A percentile compares a stretch with the other conserved stretches of the same genome.
Conservation (phyloP, 2,329 filamentous ascomycete genomes). For the Xylariaceae sp. region DNA sequence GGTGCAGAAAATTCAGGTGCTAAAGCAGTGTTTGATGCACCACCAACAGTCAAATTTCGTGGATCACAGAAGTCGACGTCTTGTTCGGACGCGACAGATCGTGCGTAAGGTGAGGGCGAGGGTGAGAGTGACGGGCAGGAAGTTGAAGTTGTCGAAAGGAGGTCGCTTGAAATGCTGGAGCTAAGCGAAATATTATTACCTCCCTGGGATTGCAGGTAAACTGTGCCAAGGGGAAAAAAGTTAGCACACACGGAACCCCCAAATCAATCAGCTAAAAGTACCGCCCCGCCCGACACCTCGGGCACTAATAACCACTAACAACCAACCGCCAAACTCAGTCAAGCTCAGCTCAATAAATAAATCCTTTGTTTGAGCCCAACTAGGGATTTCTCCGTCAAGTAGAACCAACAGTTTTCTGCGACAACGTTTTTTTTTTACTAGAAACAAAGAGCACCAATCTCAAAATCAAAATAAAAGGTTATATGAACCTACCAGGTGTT, state of each 20-base stretch:
- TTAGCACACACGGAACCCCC: conserved; percentile 28
- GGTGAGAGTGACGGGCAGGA: conserved; percentile 85
- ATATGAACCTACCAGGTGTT: conserved; percentile 76
- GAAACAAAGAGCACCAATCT: too few species aligned
- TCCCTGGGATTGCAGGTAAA: conserved; percentile 44
- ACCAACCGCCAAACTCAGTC: neutral
- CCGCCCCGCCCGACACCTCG: neutral
- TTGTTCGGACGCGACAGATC: conserved; percentile 67
- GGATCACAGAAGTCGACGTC: conserved; percentile 90
- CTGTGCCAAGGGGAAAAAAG: conserved; percentile 26
- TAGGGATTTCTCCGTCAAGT: neutral
- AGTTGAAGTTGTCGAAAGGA: conserved; percentile 72
- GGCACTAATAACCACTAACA: too few species aligned
- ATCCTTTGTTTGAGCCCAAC: neutral
- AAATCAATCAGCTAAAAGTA: neutral
- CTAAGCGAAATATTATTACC: conserved; percentile 59
- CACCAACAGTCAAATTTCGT: conserved; percentile 77
- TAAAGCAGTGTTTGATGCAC: conserved; percentile 52
- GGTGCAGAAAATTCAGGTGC: conserved; percentile 67
- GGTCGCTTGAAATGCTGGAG: conserved; percentile 65
- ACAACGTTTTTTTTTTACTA: too few species aligned
- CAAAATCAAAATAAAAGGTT: conserved; percentile 11
- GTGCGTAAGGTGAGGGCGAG: conserved; percentile 78
- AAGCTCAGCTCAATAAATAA: neutral
- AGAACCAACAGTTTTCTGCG: neutral